Base-by-base conservation (phyloP, 192 early-diverging fungal genomes). In the Mortierella hygrophila region DNA sequence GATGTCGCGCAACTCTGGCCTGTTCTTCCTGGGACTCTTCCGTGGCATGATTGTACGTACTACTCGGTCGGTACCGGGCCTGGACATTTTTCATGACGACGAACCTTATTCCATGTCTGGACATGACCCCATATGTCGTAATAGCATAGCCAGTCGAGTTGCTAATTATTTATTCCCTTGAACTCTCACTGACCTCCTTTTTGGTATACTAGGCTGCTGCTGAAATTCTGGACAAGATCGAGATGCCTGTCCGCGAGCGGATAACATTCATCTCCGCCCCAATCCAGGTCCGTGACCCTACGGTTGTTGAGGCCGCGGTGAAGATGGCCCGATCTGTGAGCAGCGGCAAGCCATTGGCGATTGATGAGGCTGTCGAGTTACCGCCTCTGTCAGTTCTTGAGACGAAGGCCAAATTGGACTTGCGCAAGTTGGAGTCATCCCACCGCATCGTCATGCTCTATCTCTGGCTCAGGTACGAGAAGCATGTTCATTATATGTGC, bases 361-460 rank as follows among this genome's bases (percentile, higher is more conserved):
- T 97, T 23, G 83, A 76, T n/a, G 88, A 92, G 16, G 54, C 93
- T 16, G 83, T 96, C 3, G 21, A 65, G 23, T 65, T 97, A 16
- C 94, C 89, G 20, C 20, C 26, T 37, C 40, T 65, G 60, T 65
- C 54, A 7, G 37, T 23, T 40, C 42, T 57, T 41, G 57, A 81
- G 26, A 29, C 68, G n/a, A 79, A 35, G 18, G 72, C 42, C 42
- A 26, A 72, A 4, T 49, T 85, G 26, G 75, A 72, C 18, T 88
- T 94, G 29, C 47, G 79, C 18, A 69, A 80, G 0, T 79, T 98
- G 4, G 98, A 99, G 88, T 87, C 79, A n/a, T 77, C 82, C 70
- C 98, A 99, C 86, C 91, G 94, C 63, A 77, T 89, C 1, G 93
- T 98, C 37, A 95, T 96, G 80, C 71, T 97, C 32, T 99, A 98